These are phyloP conservation scores for Syzygium oleosum DNA, from an alignment of 345 rosid genomes.

Conservation along the genomic window DNA sequence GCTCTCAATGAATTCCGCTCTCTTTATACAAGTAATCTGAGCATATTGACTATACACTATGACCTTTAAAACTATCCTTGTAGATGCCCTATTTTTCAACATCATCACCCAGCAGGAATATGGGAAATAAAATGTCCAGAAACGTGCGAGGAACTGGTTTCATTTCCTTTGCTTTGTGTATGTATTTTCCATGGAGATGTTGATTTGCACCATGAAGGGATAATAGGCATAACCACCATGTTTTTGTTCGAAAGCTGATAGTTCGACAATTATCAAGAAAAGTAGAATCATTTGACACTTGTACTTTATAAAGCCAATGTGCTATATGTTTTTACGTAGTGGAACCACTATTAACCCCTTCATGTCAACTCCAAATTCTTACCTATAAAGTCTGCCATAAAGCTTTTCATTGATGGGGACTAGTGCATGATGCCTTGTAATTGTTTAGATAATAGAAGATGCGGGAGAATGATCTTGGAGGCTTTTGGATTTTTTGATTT, in stretches of 20 bases:
- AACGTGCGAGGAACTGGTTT: not conserved
- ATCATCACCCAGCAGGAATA: not conserved
- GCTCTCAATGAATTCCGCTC: not conserved
- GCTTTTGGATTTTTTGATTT: not conserved
- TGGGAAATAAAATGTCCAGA: not conserved
- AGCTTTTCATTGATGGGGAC: not conserved
- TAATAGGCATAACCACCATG: not conserved
- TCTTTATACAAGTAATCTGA: not conserved
- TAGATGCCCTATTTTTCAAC: not conserved
- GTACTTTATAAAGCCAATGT: not conserved
- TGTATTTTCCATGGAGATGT: not conserved
- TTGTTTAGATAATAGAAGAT: not conserved
- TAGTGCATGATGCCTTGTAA: not conserved
- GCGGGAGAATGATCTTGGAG: not conserved
- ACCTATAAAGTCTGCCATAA: not conserved
- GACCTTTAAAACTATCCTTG: not conserved
- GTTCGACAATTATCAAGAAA: not conserved
- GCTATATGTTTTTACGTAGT: not conserved
- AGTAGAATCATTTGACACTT: not conserved
- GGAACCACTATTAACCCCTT: not conserved
- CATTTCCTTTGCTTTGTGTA: not conserved
- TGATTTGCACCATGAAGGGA: not conserved
- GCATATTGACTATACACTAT: not conserved
- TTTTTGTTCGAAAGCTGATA: not conserved
- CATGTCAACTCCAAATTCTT: not conserved